Base-by-base conservation (phyloP, 108 stramenopile species). In the Epithemia pelagica region DNA sequence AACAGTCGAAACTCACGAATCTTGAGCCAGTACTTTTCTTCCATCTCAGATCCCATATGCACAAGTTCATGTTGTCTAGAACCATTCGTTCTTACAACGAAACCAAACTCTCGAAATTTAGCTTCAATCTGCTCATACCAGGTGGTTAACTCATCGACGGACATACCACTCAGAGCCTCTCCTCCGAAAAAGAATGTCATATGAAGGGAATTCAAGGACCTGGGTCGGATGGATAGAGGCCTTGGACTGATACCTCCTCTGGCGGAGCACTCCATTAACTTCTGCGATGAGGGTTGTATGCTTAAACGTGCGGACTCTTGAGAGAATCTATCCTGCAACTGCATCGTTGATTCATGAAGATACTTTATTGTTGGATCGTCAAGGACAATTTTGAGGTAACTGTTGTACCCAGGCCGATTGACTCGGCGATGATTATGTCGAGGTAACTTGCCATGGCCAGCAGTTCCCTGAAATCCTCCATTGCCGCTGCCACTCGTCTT, bases 131-230 rank as follows among this genome's bases (percentile, higher is more conserved):
- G 70, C 10, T 30, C 22, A 27, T 84, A 56, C 77, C 79, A 81
- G 20, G 57, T 32, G 26, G 22, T 26, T 18, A 85, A 22, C 59
- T 85, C 75, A 0, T 77, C 73, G 28, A 21, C 5, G 28, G 83
- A 54, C 62, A 85, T 68, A 26, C 67, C 60, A 31, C 74, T 66
- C 24, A 85, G 66, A 7, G 67, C 66, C 56, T 67, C 78, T 28
- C 83, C 83, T 15, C 69, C 74, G 73, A 85, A 85, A 63, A 85
- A 85, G 25, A 77, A 74, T 54, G 83, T 85, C 83, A 85, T 74
- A 67, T 85, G 83, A 29, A 85, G 64, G 0, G 83, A 85, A 52
- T 52, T 15, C n/a, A 33, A 62, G 7, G 78, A 74, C 15, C 37
- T 46, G 37, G 37, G 37, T 77, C 80, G 75, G 19, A 70, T 64